These are phyloP conservation scores for Volvariella surrecta DNA, from an alignment of 1,284 basidiomycete genomes.

Conservation along the genomic window DNA sequence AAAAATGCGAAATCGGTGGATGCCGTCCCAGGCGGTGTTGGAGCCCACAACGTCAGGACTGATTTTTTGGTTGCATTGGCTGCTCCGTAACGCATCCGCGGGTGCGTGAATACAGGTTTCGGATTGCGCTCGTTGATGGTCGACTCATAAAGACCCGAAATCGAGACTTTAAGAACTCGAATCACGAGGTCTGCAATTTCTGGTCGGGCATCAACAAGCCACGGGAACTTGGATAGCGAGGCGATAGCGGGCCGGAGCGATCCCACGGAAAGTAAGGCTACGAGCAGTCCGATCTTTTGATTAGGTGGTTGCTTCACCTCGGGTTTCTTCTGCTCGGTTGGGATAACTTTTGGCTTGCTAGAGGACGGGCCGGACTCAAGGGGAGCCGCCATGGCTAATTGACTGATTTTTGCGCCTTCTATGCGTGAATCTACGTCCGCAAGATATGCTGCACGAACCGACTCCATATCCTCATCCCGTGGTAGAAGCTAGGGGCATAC, in stretches of 20 bases:
- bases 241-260: conserved; percentile 71
- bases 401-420: conserved; percentile 64
- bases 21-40: conserved; percentile 68
- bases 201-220: conserved; percentile 77
- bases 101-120: conserved; percentile 41
- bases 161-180: conserved; percentile 60
- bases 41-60: conserved; percentile 59
- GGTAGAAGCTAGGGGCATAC: conserved; percentile 54
- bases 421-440: conserved; percentile 59
- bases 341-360: conserved; percentile 24
- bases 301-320: conserved; percentile 50
- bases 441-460: conserved; percentile 60
- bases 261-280: conserved; percentile 82
- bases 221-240: conserved; percentile 78
- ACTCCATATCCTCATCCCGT: conserved; percentile 66
- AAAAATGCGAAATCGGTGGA: conserved; percentile 80
- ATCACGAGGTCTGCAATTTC: conserved; percentile 83
- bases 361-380: conserved; percentile 50
- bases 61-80: conserved; percentile 52
- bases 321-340: conserved; percentile 35
- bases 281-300: conserved; percentile 77
- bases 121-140: conserved; percentile 42
- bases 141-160: conserved; percentile 62
- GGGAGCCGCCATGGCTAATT: conserved; percentile 85
- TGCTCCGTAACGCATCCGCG: conserved; percentile 53